Conservation (phyloP, 805 yeast species). For the Wickerhamomyces queroliae region DNA sequence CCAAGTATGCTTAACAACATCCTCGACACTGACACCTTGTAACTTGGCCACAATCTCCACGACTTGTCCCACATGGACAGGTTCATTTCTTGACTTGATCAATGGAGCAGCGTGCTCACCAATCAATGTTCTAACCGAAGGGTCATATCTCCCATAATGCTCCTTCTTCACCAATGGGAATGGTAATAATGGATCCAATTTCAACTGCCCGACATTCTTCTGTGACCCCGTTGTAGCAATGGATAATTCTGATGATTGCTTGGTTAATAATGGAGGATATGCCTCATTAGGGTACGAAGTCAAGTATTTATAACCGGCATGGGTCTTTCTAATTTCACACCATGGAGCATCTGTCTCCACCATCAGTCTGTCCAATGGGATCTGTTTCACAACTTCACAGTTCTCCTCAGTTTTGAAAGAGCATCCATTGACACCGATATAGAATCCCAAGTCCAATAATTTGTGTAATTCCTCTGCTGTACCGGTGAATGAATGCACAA, state of each 20-base stretch:
- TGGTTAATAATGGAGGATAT: slow-evolving; percentile 36
- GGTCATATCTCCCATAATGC: slow-evolving; percentile 33
- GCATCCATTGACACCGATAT: slow-evolving; percentile 88
- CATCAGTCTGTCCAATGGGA: slow-evolving; percentile 70
- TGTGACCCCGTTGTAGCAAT: slow-evolving; percentile 3
- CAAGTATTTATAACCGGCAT: slow-evolving; percentile 61
- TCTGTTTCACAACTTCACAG: slow-evolving; percentile 50
- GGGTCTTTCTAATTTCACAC: slow-evolving; percentile 90
- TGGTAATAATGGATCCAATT: slow-evolving; percentile 49
- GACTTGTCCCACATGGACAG: slow-evolving; percentile 76
- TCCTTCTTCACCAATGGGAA: slow-evolving; percentile 64
- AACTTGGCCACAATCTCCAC: slow-evolving; percentile 62
- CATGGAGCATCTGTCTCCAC: slow-evolving; percentile 98
- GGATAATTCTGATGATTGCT: slow-evolving; percentile 14
- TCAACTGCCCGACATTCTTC: slow-evolving; percentile 10
- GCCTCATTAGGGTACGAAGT: slow-evolving; percentile 49
- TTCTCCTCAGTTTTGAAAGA: slow-evolving; percentile 78
- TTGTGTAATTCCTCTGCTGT: slow-evolving; percentile 53
- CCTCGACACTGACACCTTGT: slow-evolving; percentile 34
- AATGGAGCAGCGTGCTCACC: slow-evolving; percentile 33
- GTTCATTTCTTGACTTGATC: slow-evolving; percentile 88
- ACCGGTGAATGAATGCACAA: slow-evolving; percentile 95
- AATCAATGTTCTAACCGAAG: slow-evolving; percentile 20
- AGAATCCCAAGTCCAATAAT: slow-evolving; percentile 54
- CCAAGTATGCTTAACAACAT: slow-evolving; percentile 45